A percentile compares a stretch with the other conserved stretches of the same genome.
phyloP scores from a whole-genome alignment of 805 yeast species.

The Monosporozyma unispora region DNA sequence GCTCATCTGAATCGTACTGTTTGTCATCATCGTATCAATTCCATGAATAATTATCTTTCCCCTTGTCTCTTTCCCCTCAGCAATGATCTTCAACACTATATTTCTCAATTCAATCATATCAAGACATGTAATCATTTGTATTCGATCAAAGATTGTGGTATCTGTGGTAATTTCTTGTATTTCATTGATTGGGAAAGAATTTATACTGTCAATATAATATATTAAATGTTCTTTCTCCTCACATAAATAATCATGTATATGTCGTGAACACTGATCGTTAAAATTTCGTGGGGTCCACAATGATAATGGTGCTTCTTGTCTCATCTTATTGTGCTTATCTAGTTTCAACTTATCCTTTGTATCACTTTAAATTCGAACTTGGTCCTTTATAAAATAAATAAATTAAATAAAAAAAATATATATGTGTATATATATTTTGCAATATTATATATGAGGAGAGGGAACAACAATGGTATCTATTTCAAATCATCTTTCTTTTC shows the following conservation, averaged over 20 bases:
- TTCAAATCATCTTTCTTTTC: background rate
- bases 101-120: slow-evolving; percentile 19
- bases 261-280: background rate
- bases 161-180: slow-evolving; percentile 16
- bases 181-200: slow-evolving; percentile 23
- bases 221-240: slow-evolving; percentile 3
- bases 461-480: no score
- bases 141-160: slow-evolving; percentile 18
- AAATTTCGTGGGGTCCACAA: background rate
- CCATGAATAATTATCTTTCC: background rate
- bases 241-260: background rate
- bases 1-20: background rate
- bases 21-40: background rate
- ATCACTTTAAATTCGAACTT: background rate
- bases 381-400: no score
- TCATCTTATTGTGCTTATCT: background rate
- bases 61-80: background rate
- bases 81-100: slow-evolving; percentile 8
- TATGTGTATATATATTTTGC: no score
- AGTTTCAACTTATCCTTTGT: background rate
- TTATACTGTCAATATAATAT: slow-evolving; percentile 27
- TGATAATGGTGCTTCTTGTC: background rate
- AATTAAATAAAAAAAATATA: no score
- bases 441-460: no score
- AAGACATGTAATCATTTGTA: slow-evolving; percentile 21